Evolutionary conservation across 129 eudicot genomes (phyloP), one percentile per base, ranked within the genome.

Genomic region (Calendula officinalis): DNA sequence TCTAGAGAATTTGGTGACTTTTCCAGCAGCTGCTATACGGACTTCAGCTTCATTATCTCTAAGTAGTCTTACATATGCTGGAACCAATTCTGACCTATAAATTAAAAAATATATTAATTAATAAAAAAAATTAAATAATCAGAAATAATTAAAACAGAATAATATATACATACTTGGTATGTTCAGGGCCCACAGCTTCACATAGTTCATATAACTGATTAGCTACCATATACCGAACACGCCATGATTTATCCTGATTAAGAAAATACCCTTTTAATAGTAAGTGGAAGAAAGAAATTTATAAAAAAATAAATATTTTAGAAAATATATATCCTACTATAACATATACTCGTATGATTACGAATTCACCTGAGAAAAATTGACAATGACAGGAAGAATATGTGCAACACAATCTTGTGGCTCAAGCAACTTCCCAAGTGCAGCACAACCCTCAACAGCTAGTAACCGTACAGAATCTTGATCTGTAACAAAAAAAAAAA

Each of bases 361-460:
- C 39, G 7, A 13, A 16, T 34, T 35, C 68, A 91, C 97, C 97
- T 91, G 97, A 5, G 97, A 87, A 73, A 91, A 91, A 73, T 76
- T 84, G 78, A 91, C 90, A 61, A 91, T 91, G 55, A 91, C 97
- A 66, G 97, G 97, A 59, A 91, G 95, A 41, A 91, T 82, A 73
- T 91, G 97, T 66, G 89, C 80, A 67, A 91, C 94, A 80, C 95
- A 86, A 67, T 91, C 97, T 58, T 91, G 94, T n/a, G 97, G 87
- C 58, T 87, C 94, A 73, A 91, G 77, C 74, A 91, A 75, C 79
- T 91, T 91, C 51, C 95, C 97, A 67, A 91, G 97, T 66, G 95
- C 89, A 80, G 97, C 97, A 81, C 97, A 91, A n/a, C 97, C 92
- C 83, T 92, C 98, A 77, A 92, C 98, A 53, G 95, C 98, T 58